A percentile compares a stretch with the other conserved stretches of the same genome.
phyloP scores from a whole-genome alignment of 192 early-diverging fungal species.

The Dissophora ornata region DNA sequence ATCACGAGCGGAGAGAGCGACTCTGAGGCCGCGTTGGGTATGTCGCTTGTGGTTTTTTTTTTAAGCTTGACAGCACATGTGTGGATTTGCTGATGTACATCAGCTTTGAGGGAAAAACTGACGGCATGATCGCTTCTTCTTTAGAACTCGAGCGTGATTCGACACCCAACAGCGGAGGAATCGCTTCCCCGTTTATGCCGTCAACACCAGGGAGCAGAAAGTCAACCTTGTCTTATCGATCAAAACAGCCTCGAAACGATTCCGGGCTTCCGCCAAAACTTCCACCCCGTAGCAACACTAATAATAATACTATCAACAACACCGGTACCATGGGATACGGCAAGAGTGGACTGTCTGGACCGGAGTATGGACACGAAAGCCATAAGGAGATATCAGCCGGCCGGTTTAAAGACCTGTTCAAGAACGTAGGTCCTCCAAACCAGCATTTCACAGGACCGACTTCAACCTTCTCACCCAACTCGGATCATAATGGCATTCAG shows the following conservation, averaged over 20 bases:
- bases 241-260: conserved; percentile 1
- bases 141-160: conserved; percentile 27
- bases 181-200: conserved; percentile 7
- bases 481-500: background rate
- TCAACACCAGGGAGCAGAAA: conserved; percentile 4
- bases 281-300: conserved; percentile 12
- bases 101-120: background rate
- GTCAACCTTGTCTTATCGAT: background rate
- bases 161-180: conserved; percentile 30
- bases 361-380: conserved; percentile 16
- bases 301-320: background rate
- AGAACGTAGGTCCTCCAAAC: conserved; percentile 29
- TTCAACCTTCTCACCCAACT: background rate
- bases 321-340: background rate
- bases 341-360: conserved; percentile 4
- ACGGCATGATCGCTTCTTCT: no score
- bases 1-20: conserved; percentile 50
- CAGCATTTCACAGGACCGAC: conserved; percentile 7
- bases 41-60: no score
- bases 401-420: conserved; percentile 35
- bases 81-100: background rate
- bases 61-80: background rate
- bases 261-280: conserved; percentile 32
- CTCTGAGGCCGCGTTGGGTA: conserved; percentile 29
- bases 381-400: conserved; percentile 39